A percentile compares a stretch with the other conserved stretches of the same genome.
phyloP scores from a whole-genome alignment of 495 filamentous ascomycete species.

The Xylaria scruposa region DNA sequence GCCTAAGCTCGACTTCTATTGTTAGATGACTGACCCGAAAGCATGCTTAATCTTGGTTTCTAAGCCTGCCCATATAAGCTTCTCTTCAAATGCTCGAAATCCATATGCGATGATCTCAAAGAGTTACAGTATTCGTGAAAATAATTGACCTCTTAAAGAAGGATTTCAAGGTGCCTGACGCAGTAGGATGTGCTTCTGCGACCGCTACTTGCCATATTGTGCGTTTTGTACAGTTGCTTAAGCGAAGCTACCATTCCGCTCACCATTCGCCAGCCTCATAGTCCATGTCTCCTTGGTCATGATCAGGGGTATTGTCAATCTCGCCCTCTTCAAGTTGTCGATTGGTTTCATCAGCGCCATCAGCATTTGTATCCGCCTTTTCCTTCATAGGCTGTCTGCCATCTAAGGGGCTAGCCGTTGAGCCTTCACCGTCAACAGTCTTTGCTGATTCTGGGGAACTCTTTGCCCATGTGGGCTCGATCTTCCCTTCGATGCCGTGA shows the following conservation, averaged over 20 bases:
- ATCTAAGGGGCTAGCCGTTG: constrained; percentile 23
- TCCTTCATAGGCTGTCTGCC: constrained; percentile 26
- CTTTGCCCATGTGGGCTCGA: constrained; percentile 77
- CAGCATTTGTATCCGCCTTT: constrained; percentile 21
- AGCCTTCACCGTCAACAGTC: constrained; percentile 21
- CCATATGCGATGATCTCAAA: background rate
- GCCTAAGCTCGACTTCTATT: background rate
- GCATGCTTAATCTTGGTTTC: background rate
- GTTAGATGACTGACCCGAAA: background rate
- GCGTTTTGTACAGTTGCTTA: background rate
- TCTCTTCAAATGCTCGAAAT: background rate
- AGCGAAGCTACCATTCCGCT: background rate
- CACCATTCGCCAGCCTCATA: constrained; percentile 40
- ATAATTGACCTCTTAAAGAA: too few relatives aligned
- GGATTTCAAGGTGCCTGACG: background rate
- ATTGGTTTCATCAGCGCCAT: constrained; percentile 6
- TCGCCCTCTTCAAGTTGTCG: constrained; percentile 37
- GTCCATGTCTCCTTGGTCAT: constrained; percentile 42
- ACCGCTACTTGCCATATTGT: background rate
- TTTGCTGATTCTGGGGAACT: constrained; percentile 32
- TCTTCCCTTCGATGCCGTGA: constrained; percentile 71
- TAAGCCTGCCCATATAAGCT: background rate
- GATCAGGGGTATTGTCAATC: constrained; percentile 26
- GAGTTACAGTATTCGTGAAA: background rate
- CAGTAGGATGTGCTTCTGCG: background rate